A percentile compares a stretch with the other conserved stretches of the same genome.
These are phyloP conservation scores for Hygrocybe punicea DNA, from an alignment of 768 basidiomycete genomes.

Conservation along the genomic window DNA sequence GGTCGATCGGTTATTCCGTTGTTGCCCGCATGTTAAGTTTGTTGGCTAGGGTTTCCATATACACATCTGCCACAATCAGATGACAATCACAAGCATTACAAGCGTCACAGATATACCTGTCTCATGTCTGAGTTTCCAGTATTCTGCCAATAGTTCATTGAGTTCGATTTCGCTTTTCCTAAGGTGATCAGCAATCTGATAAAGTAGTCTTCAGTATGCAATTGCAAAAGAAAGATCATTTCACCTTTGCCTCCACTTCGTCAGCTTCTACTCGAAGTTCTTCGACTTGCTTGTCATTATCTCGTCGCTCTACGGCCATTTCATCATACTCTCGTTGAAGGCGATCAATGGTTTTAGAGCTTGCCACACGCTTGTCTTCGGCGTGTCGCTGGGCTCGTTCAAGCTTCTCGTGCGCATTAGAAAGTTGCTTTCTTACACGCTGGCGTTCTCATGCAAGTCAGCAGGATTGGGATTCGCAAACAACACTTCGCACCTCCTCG, in stretches of 20 bases:
- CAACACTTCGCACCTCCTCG: constrained; percentile 52
- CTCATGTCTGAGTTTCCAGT: constrained; percentile 75
- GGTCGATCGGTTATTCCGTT: background rate
- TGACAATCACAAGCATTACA: background rate
- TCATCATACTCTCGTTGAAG: constrained; percentile 76
- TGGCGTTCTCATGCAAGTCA: constrained; percentile 27
- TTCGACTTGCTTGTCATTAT: constrained; percentile 76
- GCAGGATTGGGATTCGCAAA: background rate
- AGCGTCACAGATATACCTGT: constrained; percentile 53
- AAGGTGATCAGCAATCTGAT: constrained; percentile 72
- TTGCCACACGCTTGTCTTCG: constrained; percentile 74
- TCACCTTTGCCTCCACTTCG: constrained; percentile 63
- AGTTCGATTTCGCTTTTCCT: constrained; percentile 72
- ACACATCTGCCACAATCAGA: constrained; percentile 52
- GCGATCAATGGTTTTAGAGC: constrained; percentile 68
- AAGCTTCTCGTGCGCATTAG: constrained; percentile 80
- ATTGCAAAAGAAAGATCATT: background rate
- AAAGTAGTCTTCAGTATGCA: background rate
- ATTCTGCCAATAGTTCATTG: constrained; percentile 77
- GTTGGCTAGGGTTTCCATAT: constrained; percentile 83
- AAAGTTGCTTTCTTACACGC: constrained; percentile 78
- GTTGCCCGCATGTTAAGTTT: constrained; percentile 62
- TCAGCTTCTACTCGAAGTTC: constrained; percentile 70
- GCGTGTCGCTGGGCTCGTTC: constrained; percentile 74
- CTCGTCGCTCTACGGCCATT: constrained; percentile 70